phyloP scores from a whole-genome alignment of 306 rosid species.

The Malus fusca region DNA sequence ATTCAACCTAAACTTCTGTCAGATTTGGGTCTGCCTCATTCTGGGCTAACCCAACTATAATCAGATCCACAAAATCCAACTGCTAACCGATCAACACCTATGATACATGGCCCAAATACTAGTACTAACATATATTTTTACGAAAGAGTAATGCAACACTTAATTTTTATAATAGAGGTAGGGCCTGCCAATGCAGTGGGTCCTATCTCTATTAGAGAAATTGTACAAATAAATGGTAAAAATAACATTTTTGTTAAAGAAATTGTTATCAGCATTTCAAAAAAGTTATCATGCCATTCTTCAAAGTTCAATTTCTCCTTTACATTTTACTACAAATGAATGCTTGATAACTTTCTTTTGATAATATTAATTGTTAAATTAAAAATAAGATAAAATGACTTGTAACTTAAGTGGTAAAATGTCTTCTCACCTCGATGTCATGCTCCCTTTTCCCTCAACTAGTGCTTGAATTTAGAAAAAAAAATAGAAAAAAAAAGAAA shows the following conservation, averaged over 20 bases:
- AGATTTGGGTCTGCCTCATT: neutral
- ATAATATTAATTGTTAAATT: too few relatives aligned
- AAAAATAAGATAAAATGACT: too few relatives aligned
- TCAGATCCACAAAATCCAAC: neutral
- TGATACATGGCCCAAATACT: neutral
- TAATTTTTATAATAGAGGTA: too few relatives aligned
- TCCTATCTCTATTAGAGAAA: too few relatives aligned
- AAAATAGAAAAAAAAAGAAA: too few relatives aligned
- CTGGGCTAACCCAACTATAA: neutral
- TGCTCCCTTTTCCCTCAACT: neutral
- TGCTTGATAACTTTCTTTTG: neutral
- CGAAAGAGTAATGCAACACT: too few relatives aligned
- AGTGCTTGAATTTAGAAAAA: neutral
- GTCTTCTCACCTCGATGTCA: neutral
- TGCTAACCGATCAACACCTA: neutral
- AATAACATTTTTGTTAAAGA: accelerated
- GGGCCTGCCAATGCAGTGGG: accelerated
- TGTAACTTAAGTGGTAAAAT: neutral
- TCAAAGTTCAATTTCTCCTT: neutral
- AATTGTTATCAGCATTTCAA: neutral
- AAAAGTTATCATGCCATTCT: neutral
- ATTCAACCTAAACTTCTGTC: neutral
- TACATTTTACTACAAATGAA: neutral
- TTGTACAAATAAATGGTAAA: too few relatives aligned
- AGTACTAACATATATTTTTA: neutral